Evolutionary conservation across 148 eudicot genomes (phyloP), one percentile per base, ranked within the genome.

Genomic region (Salicornia ramosissima): DNA sequence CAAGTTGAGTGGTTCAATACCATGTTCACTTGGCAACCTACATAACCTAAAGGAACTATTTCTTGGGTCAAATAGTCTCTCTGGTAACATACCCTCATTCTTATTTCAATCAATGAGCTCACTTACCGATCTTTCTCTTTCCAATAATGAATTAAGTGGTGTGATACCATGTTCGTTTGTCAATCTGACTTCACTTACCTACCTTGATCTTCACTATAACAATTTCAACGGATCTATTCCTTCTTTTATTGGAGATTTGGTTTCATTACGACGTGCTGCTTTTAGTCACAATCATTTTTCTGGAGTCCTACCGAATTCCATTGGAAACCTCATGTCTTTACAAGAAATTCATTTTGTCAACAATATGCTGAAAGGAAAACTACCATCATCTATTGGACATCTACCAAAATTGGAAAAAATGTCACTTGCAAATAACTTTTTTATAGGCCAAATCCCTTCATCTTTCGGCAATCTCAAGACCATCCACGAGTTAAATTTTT

Each of bases 371-470:
- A 61, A 52, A 1, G 92, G 92, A 49, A 55, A 75, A 21, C 68
- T 90, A 14, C 96, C 96, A 0, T 73, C 79, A 19, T 74, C 81
- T 13, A 80, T 90, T 3, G 92, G 90, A 2, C 43, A 74, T 42
- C 79, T 90, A 9, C 76, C 11, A n/a, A n/a, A n/a, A n/a, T n/a
- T n/a, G n/a, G n/a, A n/a, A n/a, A n/a, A n/a, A n/a, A 60, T 89
- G 9, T 66, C 15, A 47, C 74, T 89, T 65, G 70, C 87, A 0
- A 79, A 83, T 62, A 89, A 86, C 70, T 65, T 18, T 0, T 81
- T 89, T 19, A 54, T 64, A 0, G 95, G 92, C 15, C 65, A 68
- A 22, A 84, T 90, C 59, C 96, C 96, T 4, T 43, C 75, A 25
- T 82, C 83, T 71, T 80, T 87, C 34, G 85, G 83, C 22, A 73